phyloP scores from a whole-genome alignment of 2,329 filamentous ascomycete species.

The Fusarium dimerum region DNA sequence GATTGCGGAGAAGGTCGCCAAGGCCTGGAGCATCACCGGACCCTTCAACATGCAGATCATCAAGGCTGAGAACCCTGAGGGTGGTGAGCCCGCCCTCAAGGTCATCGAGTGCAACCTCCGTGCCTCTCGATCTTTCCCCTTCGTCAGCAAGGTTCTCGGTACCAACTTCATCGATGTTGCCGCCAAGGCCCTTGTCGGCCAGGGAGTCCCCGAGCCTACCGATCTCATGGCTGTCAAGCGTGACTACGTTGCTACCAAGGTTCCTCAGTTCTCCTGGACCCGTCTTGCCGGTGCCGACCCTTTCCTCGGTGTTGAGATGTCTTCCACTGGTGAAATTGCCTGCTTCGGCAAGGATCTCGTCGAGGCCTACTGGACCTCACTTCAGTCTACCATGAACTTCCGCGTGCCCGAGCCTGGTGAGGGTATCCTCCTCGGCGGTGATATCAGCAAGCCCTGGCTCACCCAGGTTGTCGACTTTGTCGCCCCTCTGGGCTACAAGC shows the following conservation, averaged over 20 bases:
- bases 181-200: slow-evolving; percentile 85
- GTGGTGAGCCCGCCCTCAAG: slow-evolving; percentile 77
- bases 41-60: slow-evolving; percentile 99
- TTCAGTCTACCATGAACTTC: slow-evolving; percentile 99
- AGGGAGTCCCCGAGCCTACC: slow-evolving; percentile 78
- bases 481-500: slow-evolving; percentile 87
- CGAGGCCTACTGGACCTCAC: slow-evolving; percentile 95
- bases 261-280: slow-evolving; percentile 98
- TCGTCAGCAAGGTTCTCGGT: slow-evolving; percentile 95
- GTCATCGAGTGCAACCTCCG: slow-evolving; percentile 98
- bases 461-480: slow-evolving; percentile 83
- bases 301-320: slow-evolving; percentile 97
- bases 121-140: slow-evolving; percentile 96
- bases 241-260: slow-evolving; percentile 94
- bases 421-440: slow-evolving; percentile 92
- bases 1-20: slow-evolving; percentile 93
- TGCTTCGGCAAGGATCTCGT: slow-evolving; percentile 96
- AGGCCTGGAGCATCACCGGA: slow-evolving; percentile 95
- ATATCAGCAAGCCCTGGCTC: slow-evolving; percentile 70
- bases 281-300: slow-evolving; percentile 95
- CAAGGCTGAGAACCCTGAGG: slow-evolving; percentile 78
- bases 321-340: slow-evolving; percentile 95
- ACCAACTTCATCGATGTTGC: slow-evolving; percentile 96
- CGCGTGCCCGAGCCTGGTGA: slow-evolving; percentile 91
- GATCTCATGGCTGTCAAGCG: slow-evolving; percentile 90